phyloP scores from a whole-genome alignment of 441 rosid genomes.

The Syzygium syzygioides region DNA sequence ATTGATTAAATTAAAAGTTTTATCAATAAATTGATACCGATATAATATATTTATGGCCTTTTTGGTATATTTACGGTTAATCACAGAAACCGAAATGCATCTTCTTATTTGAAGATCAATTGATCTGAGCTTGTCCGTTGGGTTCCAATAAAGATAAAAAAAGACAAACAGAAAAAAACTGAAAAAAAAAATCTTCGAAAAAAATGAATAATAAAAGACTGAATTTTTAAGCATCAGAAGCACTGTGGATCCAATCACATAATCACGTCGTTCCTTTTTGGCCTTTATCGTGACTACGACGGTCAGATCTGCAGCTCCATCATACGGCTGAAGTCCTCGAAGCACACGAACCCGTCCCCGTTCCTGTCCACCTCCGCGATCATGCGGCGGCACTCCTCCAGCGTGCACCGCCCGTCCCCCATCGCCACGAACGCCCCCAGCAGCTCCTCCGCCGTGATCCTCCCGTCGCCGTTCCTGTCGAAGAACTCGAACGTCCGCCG shows the following conservation, averaged over 20 bases:
- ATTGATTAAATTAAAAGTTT: no score
- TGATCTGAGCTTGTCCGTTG: background rate
- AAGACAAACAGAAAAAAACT: background rate
- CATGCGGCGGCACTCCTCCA: conserved; percentile 86
- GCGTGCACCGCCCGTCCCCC: conserved; percentile 67
- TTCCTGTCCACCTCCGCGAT: conserved; percentile 64
- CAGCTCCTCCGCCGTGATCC: conserved; percentile 78
- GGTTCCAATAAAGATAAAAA: background rate
- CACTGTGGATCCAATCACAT: background rate
- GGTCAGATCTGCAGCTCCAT: conserved; percentile 56
- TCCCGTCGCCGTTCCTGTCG: conserved; percentile 73
- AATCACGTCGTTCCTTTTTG: background rate
- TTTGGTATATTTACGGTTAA: no score
- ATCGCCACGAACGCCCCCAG: conserved; percentile 33
- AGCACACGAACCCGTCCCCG: conserved; percentile 82
- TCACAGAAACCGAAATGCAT: background rate
- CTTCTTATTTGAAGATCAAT: background rate
- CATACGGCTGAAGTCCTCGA: conserved; percentile 73
- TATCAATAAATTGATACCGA: no score
- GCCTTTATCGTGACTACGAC: background rate
- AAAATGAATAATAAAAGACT: background rate
- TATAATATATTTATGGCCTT: no score
- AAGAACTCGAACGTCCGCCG: conserved; percentile 61
- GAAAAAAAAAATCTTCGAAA: background rate
- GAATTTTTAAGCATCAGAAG: background rate